Evolutionary conservation across 768 basidiomycete genomes (phyloP), one percentile per base, ranked within the genome.

Genomic region (Lentinula sp.): DNA sequence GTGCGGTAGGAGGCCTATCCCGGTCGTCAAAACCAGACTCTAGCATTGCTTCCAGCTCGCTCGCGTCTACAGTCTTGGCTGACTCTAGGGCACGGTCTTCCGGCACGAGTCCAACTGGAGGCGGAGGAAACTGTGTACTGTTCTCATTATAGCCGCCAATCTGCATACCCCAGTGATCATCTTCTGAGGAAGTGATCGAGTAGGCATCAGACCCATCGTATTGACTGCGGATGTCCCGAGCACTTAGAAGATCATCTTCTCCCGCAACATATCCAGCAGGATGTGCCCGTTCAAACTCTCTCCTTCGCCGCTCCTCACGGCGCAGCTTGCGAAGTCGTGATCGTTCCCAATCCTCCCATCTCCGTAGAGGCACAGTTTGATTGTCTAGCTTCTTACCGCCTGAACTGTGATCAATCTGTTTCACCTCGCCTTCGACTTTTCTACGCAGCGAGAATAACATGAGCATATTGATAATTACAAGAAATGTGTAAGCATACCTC

Each of bases 341-440:
- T 23, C 95, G 85, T 70, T 99, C 97, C 97, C 96, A 99, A 67
- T 99, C 96, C 74, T 98, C 97, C 97, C 97, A 99, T 54, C 96
- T 83, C n/a, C 96, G 85, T 70, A 98, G 75, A 0, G 97, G 94
- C n/a, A 98, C 84, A 0, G 83, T 84, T 46, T 79, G 73, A 5
- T 82, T 84, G 57, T 78, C 78, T 50, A 77, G 70, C 5, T 75
- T 74, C 28, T 80, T 80, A 16, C 80, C 82, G 13, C 84, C 87
- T 13, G 80, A 82, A 18, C 85, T 91, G 67, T 98, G 95, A 2
- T 84, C 91, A 64, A 87, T 83, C 35, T 78, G 85, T 68, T 92
- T 92, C 9, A 71, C 79, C 74, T 98, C 97, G 18, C 97, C 97
- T 72, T 89, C 93, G 3, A 99, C 96, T 77, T 95, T 95, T 72